Evolutionary conservation across 352 stramenopile species (phyloP), one percentile per base, ranked within the genome.

Genomic region (Globisporangium viniferum): DNA sequence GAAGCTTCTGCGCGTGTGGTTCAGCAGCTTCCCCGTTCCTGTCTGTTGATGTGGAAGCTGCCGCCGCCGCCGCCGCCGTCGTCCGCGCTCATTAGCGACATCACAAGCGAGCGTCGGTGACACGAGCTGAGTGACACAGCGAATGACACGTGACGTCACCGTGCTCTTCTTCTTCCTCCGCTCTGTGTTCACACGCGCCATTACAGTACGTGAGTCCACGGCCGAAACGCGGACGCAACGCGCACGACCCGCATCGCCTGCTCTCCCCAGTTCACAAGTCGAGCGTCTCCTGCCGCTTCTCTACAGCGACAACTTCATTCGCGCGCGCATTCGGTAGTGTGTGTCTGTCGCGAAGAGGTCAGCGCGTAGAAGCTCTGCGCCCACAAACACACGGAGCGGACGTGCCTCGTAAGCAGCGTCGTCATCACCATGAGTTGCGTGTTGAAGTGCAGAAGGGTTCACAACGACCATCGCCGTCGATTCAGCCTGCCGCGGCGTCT

Each of bases 1-100:
- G 55, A 60, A 60, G 55, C 55, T 60, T 60, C 55, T 12, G 29
- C 18, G 55, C 31, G 3, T 48, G 41, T n/a, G 41, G 41, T 48
- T n/a, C 41, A 48, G 41, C 1, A 44, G 54, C 54, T 60, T 60
- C 54, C 7, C 6, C 18, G n/a, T 29, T 24, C 54, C 15, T 35
- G 29, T 60, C 29, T 60, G 54, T 60, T 60, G 54, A n/a, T 22
- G 54, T 15, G 18, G 54, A 46, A 60, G 24, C 24, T 24, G 7
- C 22, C 53, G 15, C 54, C 12, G 8, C 12, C 27, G 24, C 18
- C 14, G 35, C 14, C 10, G 24, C 18, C 14, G 35, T 4, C 10
- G 31, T n/a, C 54, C 18, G 18, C 29, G 20, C 54, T 35, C 53
- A 12, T 31, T 20, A 36, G 27, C 53, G 5, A n/a, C 49, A 33